phyloP scores from a whole-genome alignment of 768 basidiomycete genomes.

The Pholiota molesta region DNA sequence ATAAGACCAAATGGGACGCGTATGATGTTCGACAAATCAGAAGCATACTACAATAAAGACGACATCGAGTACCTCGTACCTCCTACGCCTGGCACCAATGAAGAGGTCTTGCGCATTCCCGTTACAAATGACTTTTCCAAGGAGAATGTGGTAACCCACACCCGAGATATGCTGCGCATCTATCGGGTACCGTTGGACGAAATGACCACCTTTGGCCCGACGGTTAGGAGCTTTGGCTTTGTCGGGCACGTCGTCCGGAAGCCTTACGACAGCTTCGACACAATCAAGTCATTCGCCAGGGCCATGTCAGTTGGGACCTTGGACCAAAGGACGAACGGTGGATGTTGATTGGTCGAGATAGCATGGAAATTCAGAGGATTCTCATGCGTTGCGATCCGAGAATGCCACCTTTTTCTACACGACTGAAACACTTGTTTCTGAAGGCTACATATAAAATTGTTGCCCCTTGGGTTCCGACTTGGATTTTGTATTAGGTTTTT shows the following conservation, averaged over 20 bases:
- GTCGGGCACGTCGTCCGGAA: slow-evolving; percentile 11
- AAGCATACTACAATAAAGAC: slow-evolving; percentile 17
- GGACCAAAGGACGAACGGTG: slow-evolving; percentile 18
- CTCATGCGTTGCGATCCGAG: background rate
- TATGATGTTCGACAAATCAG: slow-evolving; percentile 5
- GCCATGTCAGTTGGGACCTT: slow-evolving; percentile 19
- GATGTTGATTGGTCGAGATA: slow-evolving; percentile 13
- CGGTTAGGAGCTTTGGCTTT: slow-evolving; percentile 7
- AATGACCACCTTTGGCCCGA: slow-evolving; percentile 9
- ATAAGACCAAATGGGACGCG: background rate
- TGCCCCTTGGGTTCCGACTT: background rate
- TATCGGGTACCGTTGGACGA: slow-evolving; percentile 20
- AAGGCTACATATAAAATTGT: background rate
- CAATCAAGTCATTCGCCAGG: slow-evolving; percentile 21
- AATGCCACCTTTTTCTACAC: background rate
- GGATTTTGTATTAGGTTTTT: background rate
- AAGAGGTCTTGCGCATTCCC: slow-evolving; percentile 15
- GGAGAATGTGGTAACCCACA: slow-evolving; percentile 19
- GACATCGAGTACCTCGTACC: slow-evolving; percentile 24
- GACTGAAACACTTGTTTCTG: background rate
- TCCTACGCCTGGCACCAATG: slow-evolving; percentile 7
- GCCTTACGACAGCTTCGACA: slow-evolving; percentile 19
- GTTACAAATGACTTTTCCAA: slow-evolving; percentile 16
- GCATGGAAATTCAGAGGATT: background rate
- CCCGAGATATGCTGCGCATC: slow-evolving; percentile 19